Conservation (phyloP, 2,329 filamentous ascomycete species). For the Exophiala lecanii-corni region DNA sequence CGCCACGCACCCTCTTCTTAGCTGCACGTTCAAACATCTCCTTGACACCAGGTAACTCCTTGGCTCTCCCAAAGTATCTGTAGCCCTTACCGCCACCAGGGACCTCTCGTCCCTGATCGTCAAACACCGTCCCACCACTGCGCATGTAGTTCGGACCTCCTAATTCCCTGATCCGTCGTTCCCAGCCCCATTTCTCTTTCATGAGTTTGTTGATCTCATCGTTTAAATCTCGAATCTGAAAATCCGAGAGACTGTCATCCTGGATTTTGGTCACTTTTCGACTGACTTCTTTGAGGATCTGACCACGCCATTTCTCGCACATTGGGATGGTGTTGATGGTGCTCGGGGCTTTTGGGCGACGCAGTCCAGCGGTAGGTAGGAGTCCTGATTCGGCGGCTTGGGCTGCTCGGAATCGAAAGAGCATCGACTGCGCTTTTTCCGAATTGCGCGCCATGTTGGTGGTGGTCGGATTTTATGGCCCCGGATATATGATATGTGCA, state of each 20-base stretch:
- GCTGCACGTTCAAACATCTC: conserved; percentile 84
- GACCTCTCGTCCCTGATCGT: conserved; percentile 69
- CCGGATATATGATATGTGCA: too few relatives aligned
- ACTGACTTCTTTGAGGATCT: conserved; percentile 93
- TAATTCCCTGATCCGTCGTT: conserved; percentile 88
- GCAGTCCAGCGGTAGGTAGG: conserved; percentile 83
- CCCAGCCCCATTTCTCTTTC: conserved; percentile 99
- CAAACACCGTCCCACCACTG: conserved; percentile 63
- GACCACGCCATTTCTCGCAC: conserved; percentile 97
- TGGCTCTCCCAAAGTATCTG: conserved; percentile 86
- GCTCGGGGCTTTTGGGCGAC: conserved; percentile 86
- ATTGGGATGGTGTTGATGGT: conserved; percentile 75
- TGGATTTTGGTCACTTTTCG: conserved; percentile 97
- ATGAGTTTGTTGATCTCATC: conserved; percentile 99
- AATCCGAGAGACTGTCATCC: conserved; percentile 85
- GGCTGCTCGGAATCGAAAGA: conserved; percentile 97
- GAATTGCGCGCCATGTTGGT: conserved; percentile 77
- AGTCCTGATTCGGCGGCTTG: conserved; percentile 95
- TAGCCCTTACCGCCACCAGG: conserved; percentile 76
- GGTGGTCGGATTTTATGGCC: conserved; percentile 10
- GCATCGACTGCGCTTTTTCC: conserved; percentile 99
- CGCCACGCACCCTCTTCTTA: conserved; percentile 57
- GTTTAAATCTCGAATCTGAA: conserved; percentile 95
- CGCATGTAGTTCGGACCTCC: conserved; percentile 98
- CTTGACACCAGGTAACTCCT: conserved; percentile 88